Percentiles rank a stretch among this genome's conserved stretches.
Evolutionary conservation across 1,139 yeast genomes (phyloP).

Genomic region (Pichia sp.): DNA sequence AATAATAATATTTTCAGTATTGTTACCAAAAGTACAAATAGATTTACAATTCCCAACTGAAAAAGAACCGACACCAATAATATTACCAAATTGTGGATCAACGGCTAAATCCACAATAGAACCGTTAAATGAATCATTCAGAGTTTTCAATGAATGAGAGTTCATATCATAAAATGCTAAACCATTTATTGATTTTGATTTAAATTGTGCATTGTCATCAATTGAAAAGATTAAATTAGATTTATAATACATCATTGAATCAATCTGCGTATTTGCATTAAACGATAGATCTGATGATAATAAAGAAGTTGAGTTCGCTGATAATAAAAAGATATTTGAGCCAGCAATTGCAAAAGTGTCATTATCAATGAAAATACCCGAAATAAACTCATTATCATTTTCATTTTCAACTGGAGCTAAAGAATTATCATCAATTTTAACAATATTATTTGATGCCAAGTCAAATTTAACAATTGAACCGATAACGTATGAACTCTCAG

Average conservation of each 20-base stretch:
- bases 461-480: slow-evolving; percentile 27
- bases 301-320: slow-evolving; percentile 3
- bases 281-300: slow-evolving; percentile 31
- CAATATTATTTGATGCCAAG: slow-evolving; percentile 18
- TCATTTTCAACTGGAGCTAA: slow-evolving; percentile 5
- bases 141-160: slow-evolving; percentile 3
- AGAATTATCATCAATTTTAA: slow-evolving; percentile 7
- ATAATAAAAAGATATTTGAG: slow-evolving; percentile 12
- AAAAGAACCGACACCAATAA: slow-evolving; percentile 77
- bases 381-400: slow-evolving; percentile 1
- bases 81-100: slow-evolving; percentile 22
- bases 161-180: slow-evolving; percentile 18
- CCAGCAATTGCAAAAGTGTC: slow-evolving; percentile 53
- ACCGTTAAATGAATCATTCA: slow-evolving; percentile 19
- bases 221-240: slow-evolving; percentile 46
- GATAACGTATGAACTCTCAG: slow-evolving; percentile 35
- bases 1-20: slow-evolving; percentile 51
- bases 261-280: slow-evolving; percentile 35
- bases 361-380: slow-evolving; percentile 41
- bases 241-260: slow-evolving; percentile 39
- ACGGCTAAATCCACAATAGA: slow-evolving; percentile 19
- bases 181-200: slow-evolving; percentile 15
- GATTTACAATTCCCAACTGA: slow-evolving; percentile 53
- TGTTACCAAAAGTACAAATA: slow-evolving; percentile 47
- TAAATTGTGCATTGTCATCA: slow-evolving; percentile 38